These are phyloP conservation scores for Podosphaera aphanis DNA, from an alignment of 2,329 filamentous ascomycete genomes.

Conservation along the genomic window DNA sequence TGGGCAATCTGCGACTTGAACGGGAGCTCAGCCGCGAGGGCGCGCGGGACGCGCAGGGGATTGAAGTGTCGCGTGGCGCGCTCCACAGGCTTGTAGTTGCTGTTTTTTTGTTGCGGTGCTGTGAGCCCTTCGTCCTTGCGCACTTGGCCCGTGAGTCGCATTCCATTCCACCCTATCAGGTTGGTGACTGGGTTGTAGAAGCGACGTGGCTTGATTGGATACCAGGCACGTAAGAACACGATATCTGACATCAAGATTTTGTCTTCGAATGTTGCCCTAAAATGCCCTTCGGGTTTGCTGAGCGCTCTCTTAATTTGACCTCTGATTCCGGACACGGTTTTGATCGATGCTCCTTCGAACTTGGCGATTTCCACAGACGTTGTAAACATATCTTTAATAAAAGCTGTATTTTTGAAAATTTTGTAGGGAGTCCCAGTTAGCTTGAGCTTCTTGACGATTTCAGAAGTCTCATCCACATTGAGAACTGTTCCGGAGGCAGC, in stretches of 20 bases:
- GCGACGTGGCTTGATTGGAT: slow-evolving; percentile 76
- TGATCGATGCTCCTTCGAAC: slow-evolving; percentile 88
- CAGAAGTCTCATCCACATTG: slow-evolving; percentile 80
- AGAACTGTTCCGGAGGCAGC: slow-evolving; percentile 85
- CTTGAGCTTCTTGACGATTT: slow-evolving; percentile 99
- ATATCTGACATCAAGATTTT: slow-evolving; percentile 95
- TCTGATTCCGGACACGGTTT: slow-evolving; percentile 83
- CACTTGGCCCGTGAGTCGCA: slow-evolving; percentile 85
- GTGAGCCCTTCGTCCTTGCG: slow-evolving; percentile 51
- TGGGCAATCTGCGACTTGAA: slow-evolving; percentile 77
- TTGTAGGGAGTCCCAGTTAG: slow-evolving; percentile 84
- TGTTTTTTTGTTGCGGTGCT: slow-evolving; percentile 65
- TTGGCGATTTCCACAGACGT: slow-evolving; percentile 85
- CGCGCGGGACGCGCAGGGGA: slow-evolving; percentile 44
- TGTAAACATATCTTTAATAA: slow-evolving; percentile 97
- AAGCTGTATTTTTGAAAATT: slow-evolving; percentile 97
- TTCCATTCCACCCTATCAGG: slow-evolving; percentile 69
- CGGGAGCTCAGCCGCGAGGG: slow-evolving; percentile 61
- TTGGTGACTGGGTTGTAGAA: slow-evolving; percentile 97
- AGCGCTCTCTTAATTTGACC: slow-evolving; percentile 95
- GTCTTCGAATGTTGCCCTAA: slow-evolving; percentile 94
- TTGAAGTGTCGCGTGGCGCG: slow-evolving; percentile 55
- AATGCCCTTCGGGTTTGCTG: slow-evolving; percentile 80
- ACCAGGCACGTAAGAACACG: slow-evolving; percentile 91
- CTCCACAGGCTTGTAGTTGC: slow-evolving; percentile 52